A percentile compares a stretch with the other conserved stretches of the same genome.
phyloP scores from a whole-genome alignment of 2,329 filamentous ascomycete species.

The Penicillium brevicompactum region DNA sequence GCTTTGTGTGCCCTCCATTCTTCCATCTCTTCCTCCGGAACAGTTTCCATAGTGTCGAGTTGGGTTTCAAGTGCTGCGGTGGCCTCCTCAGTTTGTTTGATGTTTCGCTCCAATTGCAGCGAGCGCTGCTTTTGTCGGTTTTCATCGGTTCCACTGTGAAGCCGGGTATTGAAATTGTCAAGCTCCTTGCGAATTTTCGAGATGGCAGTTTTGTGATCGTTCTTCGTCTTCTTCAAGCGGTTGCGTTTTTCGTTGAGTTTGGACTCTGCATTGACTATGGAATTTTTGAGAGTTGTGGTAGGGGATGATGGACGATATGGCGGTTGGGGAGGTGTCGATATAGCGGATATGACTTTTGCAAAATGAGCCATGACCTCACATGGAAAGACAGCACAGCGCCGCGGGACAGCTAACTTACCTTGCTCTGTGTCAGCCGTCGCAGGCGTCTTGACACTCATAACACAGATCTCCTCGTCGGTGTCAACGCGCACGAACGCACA shows the following conservation, averaged over 20 bases:
- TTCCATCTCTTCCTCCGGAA: slow-evolving; percentile 59
- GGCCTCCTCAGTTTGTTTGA: slow-evolving; percentile 65
- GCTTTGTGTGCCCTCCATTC: slow-evolving; percentile 56
- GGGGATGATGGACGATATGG: slow-evolving; percentile 65
- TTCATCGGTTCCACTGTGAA: slow-evolving; percentile 62
- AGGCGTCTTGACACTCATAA: slow-evolving; percentile 64
- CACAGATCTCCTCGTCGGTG: slow-evolving; percentile 60
- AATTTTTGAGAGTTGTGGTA: slow-evolving; percentile 66
- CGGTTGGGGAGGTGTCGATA: slow-evolving; percentile 56
- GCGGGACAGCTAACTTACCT: slow-evolving; percentile 42
- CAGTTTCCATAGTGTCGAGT: slow-evolving; percentile 57
- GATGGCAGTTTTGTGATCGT: slow-evolving; percentile 62
- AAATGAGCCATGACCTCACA: slow-evolving; percentile 9
- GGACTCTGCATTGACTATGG: slow-evolving; percentile 62
- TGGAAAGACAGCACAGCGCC: not conserved
- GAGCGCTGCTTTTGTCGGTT: slow-evolving; percentile 64
- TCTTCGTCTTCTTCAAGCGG: slow-evolving; percentile 61
- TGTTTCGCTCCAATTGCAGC: slow-evolving; percentile 63
- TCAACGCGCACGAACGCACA: slow-evolving; percentile 63
- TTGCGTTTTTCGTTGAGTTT: slow-evolving; percentile 62
- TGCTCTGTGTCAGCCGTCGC: slow-evolving; percentile 60
- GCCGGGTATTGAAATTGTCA: slow-evolving; percentile 58
- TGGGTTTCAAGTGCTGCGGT: slow-evolving; percentile 57
- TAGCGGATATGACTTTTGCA: slow-evolving; percentile 34
- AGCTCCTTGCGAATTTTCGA: slow-evolving; percentile 64